Evolutionary conservation across 169 alveolate genomes (phyloP), one percentile per base, ranked within the genome.

Genomic region (Plasmodium gonderi): DNA sequence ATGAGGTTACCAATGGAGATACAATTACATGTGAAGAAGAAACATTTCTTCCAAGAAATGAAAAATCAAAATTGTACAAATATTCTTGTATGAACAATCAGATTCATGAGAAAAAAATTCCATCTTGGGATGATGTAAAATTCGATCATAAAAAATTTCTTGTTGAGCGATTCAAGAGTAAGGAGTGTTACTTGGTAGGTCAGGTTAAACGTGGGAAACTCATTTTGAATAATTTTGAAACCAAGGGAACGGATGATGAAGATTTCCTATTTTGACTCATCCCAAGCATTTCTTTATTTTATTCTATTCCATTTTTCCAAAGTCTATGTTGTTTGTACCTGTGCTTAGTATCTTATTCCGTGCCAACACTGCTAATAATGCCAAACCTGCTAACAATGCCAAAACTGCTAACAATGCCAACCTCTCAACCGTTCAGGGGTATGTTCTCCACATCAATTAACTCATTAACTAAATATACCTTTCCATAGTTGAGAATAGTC

Each of bases 121-220:
- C 92, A 9, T 85, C 92, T 31, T 85, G 92, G 92, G 80, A 85
- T 51, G 72, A 85, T 33, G 92, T 85, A 1, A 40, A 49, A 11
- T 85, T 85, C 68, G 92, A 85, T 67, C 77, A 85, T 33, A 51
- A 85, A 26, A 85, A 85, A 74, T 85, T 31, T 85, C 79, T 85
- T 17, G 67, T 85, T 38, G 92, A 85, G 38, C 12, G 92, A 31
- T 85, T 85, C 65, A 85, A 85, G 47, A 75, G 67, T 14, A 85
- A 78, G 51, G 87, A 75, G 4, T 85, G 92, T 33, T 76, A 85
- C 68, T 44, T 85, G 68, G 31, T 85, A 8, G 79, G 87, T 17
- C 85, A 85, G 20, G 92, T 85, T 12, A 85, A 85, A 85, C 65
- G 92, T 31, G 92, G 92, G 23, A 85, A 85, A 67, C 67, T 85